Percentiles rank a stretch among this genome's conserved stretches.
phyloP scores from a whole-genome alignment of 2,329 filamentous ascomycete genomes.

The Hymenoscyphus scutula region DNA sequence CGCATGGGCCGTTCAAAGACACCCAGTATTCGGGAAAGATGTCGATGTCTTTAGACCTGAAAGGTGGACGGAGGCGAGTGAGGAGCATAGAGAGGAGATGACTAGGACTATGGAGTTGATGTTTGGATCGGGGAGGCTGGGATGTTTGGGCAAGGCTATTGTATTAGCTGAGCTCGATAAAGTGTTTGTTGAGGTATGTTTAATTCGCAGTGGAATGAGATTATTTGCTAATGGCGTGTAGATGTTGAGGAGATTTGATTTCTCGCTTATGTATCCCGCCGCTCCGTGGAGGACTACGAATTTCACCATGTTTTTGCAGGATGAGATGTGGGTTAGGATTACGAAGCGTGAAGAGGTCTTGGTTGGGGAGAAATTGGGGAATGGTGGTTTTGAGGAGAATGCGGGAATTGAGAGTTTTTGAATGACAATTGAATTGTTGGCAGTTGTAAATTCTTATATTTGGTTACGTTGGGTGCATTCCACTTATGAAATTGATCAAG shows the following conservation, averaged over 20 bases:
- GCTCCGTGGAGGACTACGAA: neutral
- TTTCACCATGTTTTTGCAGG: slow-evolving; percentile 4
- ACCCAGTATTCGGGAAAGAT: slow-evolving; percentile 38
- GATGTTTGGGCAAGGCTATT: slow-evolving; percentile 48
- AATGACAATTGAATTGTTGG: no score
- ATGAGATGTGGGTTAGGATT: neutral
- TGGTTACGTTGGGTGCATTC: no score
- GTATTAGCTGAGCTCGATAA: slow-evolving; percentile 51
- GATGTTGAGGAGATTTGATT: slow-evolving; percentile 2
- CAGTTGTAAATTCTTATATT: neutral
- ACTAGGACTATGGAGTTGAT: slow-evolving; percentile 42
- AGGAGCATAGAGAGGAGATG: slow-evolving; percentile 34
- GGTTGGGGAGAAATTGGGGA: neutral
- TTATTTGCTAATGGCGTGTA: neutral
- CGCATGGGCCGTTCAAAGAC: slow-evolving; percentile 26
- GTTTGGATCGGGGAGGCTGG: slow-evolving; percentile 45
- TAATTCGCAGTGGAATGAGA: no score
- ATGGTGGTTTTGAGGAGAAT: neutral
- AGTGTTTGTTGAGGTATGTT: slow-evolving; percentile 47
- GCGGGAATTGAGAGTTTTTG: neutral
- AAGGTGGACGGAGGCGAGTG: slow-evolving; percentile 44
- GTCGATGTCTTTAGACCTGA: slow-evolving; percentile 46
- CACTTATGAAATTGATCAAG: neutral
- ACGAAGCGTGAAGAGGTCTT: neutral
- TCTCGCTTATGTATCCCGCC: slow-evolving; percentile 1